These are phyloP conservation scores for Blumeriella jaapii DNA, from an alignment of 2,329 filamentous ascomycete species.

Conservation along the genomic window DNA sequence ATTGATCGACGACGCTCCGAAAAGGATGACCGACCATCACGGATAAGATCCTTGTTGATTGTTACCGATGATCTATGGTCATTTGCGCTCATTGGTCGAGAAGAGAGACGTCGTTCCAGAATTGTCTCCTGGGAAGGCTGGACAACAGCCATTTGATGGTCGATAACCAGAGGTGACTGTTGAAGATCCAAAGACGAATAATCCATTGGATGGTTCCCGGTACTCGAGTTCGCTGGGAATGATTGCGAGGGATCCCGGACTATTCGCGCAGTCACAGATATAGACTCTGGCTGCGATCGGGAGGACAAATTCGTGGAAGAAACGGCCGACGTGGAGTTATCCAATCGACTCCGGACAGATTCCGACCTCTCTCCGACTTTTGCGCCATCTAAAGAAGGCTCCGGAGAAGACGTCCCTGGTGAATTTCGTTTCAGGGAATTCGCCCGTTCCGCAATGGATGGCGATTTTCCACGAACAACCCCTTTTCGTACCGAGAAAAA, in stretches of 20 bases:
- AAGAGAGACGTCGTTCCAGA: conserved; percentile 37
- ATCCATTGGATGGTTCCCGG: conserved; percentile 30
- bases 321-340: conserved; percentile 17
- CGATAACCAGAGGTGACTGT: conserved; percentile 47
- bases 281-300: conserved; percentile 54
- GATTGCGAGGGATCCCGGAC: conserved; percentile 49
- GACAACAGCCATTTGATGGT: conserved; percentile 36
- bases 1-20: conserved; percentile 32
- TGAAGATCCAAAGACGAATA: conserved; percentile 40
- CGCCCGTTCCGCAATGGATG: conserved; percentile 29
- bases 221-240: conserved; percentile 33
- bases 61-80: conserved; percentile 47
- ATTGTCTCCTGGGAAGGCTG: conserved; percentile 33
- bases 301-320: conserved; percentile 21
- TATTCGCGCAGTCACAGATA: conserved; percentile 83
- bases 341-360: conserved; percentile 22
- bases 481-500: conserved; percentile 48
- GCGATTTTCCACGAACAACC: conserved; percentile 26
- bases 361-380: conserved; percentile 23
- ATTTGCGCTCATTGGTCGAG: conserved; percentile 15
- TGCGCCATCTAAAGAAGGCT: conserved; percentile 35
- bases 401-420: conserved; percentile 33
- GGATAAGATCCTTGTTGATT: conserved; percentile 43
- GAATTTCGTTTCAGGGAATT: conserved; percentile 28
- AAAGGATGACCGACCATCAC: conserved; percentile 43